These are phyloP conservation scores for Phyllostachys edulis DNA, from an alignment of 176 grass and related monocot species.

Conservation along the genomic window DNA sequence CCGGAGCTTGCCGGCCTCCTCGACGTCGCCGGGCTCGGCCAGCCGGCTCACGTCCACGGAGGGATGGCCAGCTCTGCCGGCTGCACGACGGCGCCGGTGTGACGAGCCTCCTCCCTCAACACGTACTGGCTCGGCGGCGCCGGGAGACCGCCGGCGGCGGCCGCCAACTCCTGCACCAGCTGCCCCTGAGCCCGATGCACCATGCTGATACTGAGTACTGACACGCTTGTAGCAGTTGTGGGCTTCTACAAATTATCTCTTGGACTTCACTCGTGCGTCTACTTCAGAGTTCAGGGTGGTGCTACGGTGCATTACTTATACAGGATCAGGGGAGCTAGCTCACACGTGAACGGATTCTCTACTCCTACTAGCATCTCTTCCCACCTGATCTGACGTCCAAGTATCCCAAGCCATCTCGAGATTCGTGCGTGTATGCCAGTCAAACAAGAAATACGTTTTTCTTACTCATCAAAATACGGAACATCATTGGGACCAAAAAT, in stretches of 20 bases:
- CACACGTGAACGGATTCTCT: too few species aligned
- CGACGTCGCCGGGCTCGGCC: constrained; percentile 20
- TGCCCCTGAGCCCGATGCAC: constrained; percentile 39
- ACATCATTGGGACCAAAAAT: too few species aligned
- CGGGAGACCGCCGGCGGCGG: neutral
- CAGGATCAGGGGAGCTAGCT: too few species aligned
- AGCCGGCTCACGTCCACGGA: constrained; percentile 50
- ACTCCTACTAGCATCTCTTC: too few species aligned
- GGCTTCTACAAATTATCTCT: too few species aligned
- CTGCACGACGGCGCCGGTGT: neutral
- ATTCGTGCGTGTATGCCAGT: too few species aligned
- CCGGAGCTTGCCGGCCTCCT: constrained; percentile 47
- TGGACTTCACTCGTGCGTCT: neutral
- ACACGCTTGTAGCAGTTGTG: neutral
- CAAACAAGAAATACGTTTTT: too few species aligned
- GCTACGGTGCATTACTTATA: too few species aligned
- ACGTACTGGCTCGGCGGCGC: constrained; percentile 50
- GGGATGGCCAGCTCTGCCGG: constrained; percentile 26
- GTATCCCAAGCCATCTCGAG: too few species aligned
- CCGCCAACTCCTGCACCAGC: constrained; percentile 51
- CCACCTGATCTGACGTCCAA: too few species aligned
- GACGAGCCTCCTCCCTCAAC: constrained; percentile 31
- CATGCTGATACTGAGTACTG: neutral
- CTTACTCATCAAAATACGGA: too few species aligned
- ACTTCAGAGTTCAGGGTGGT: neutral